Conservation (phyloP, 106 monocot genomes). For the Alisma plantagoaquatica region DNA sequence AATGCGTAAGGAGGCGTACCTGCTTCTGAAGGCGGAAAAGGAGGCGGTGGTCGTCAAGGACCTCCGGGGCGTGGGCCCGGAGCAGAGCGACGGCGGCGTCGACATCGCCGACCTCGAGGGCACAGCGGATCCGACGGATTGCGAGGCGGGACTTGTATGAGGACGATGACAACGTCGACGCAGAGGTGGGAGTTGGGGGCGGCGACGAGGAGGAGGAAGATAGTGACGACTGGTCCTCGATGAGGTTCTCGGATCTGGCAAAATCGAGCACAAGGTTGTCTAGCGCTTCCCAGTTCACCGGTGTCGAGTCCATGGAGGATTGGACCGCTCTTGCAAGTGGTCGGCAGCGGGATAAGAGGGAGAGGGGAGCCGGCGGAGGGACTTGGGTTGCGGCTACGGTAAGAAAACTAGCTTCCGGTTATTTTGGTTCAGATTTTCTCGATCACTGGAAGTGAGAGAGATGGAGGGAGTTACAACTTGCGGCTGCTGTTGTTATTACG, state of each 20-base stretch:
- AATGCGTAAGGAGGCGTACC: constrained; percentile 15
- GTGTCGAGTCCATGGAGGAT: constrained; percentile 69
- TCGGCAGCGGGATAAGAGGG: too few relatives aligned
- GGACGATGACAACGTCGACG: constrained; percentile 25
- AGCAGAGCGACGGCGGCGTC: constrained; percentile 51
- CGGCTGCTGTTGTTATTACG: too few relatives aligned
- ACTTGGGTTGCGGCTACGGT: too few relatives aligned
- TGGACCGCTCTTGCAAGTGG: too few relatives aligned
- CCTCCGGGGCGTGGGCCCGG: constrained; percentile 39
- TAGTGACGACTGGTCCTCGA: constrained; percentile 16
- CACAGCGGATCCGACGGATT: constrained; percentile 55
- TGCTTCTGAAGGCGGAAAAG: constrained; percentile 92
- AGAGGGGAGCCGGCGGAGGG: neutral
- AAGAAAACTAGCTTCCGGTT: too few relatives aligned
- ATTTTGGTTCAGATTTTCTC: too few relatives aligned
- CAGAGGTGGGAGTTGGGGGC: constrained; percentile 11
- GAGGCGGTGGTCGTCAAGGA: constrained; percentile 73
- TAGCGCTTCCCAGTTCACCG: constrained; percentile 84
- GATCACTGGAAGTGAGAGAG: too few relatives aligned
- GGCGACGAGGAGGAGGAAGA: constrained; percentile 25
- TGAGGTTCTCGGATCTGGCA: constrained; percentile 73
- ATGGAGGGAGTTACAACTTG: too few relatives aligned
- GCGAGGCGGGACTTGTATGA: constrained; percentile 35
- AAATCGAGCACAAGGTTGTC: constrained; percentile 83
- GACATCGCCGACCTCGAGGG: constrained; percentile 58